Evolutionary conservation across 108 stramenopile genomes (phyloP), one percentile per base, ranked within the genome.

Genomic region (Conticribra weissflogii): DNA sequence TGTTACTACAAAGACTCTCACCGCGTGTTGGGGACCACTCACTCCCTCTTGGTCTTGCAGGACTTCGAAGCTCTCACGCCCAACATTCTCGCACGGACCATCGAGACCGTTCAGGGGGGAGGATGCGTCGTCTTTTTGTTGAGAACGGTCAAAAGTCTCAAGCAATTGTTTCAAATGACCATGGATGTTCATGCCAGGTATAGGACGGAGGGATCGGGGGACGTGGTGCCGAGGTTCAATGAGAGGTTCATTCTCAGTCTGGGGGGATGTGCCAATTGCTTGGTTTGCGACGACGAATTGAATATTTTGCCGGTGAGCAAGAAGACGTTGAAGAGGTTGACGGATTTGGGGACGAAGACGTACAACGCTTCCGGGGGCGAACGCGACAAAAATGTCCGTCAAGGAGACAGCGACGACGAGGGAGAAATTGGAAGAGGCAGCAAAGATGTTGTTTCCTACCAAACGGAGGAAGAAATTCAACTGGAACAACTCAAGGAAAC

Each of bases 11-110:
- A 91, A 63, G 99, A 99, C 57, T 88, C 97, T 8, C 96, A 95
- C 72, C 92, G 96, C 32, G 92, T 98, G 1, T 75, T 99, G 46
- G 99, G 99, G 32, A 85, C 93, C 34, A 99, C 98, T 1, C 96
- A 96, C 32, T 97, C 96, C 8, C 84, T 98, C 69, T 68, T 97
- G 57, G 97, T 99, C 3, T 67, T 99, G 47, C 99, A 99, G 74
- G 99, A 99, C 73, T 99, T 99, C 72, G 97, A 99, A 83, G 97
- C 98, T 7, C 59, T 99, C 29, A 99, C 99, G 21, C 99, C 99
- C 15, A 98, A 98, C 79, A 81, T 99, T 27, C 88, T 99, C 84
- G 98, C 97, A 1, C 82, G 98, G 3, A 99, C 99, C 16, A 89
- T 99, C 57, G 99, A 99, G 78, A 99, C 99, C 9, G 97, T 98